Evolutionary conservation across 148 eudicot species (phyloP).

Genomic region (Camellia lanceoleosa): DNA sequence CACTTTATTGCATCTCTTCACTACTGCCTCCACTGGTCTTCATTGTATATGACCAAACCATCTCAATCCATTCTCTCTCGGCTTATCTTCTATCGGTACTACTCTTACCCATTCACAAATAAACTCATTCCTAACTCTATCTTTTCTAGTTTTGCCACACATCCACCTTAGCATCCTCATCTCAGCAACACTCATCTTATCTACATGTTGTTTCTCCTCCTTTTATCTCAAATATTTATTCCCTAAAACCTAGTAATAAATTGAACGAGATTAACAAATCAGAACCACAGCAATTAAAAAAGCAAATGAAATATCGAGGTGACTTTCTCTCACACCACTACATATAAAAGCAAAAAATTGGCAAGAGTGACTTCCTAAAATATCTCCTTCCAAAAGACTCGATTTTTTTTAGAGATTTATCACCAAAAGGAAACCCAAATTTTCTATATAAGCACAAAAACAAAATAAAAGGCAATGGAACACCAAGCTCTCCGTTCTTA

Average conservation of each 20-base stretch:
- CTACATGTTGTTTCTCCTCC: no score
- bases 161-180: no score
- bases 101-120: no score
- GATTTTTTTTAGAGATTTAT: neutral
- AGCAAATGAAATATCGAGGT: neutral
- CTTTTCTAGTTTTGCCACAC: no score
- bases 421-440: neutral
- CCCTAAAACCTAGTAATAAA: neutral
- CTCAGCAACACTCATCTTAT: no score
- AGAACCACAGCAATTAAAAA: neutral
- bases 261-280: neutral
- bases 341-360: neutral
- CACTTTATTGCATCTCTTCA: no score
- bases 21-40: no score
- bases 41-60: no score
- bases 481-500: constrained; percentile 9
- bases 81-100: no score
- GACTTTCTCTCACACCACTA: neutral
- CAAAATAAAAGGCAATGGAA: neutral
- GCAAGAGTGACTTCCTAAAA: neutral
- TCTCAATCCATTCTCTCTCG: no score
- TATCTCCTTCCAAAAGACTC: neutral
- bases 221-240: no score
- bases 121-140: no score
- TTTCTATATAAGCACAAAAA: neutral